A percentile compares a stretch with the other conserved stretches of the same genome.
Conservation (phyloP, 2,329 filamentous ascomycete genomes). For the Clonostachys sp. region DNA sequence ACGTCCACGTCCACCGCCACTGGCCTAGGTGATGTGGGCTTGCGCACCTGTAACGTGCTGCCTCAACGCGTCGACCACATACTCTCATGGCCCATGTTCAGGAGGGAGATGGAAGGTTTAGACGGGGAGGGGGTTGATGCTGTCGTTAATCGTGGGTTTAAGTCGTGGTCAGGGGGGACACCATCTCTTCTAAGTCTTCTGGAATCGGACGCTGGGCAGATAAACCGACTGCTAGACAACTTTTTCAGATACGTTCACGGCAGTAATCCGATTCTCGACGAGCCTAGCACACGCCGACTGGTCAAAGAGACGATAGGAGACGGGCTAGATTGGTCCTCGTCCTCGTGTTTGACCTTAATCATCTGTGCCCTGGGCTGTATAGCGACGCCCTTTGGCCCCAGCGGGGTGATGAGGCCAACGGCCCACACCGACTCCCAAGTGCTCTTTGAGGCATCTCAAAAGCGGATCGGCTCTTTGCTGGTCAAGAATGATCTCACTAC, state of each 20-base stretch:
- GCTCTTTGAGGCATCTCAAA: conserved; percentile 43
- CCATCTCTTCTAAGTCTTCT: conserved; percentile 1
- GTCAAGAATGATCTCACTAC: conserved; percentile 34
- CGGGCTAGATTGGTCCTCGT: conserved; percentile 36
- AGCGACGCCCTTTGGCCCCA: conserved; percentile 31
- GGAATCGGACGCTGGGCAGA: conserved; percentile 6
- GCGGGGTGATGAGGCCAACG: conserved; percentile 23
- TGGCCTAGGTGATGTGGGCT: neutral
- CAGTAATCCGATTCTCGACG: conserved; percentile 47
- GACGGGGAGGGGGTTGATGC: neutral
- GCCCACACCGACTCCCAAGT: conserved; percentile 30
- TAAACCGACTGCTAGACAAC: conserved; percentile 34
- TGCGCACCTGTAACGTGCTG: neutral
- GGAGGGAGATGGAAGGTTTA: neutral
- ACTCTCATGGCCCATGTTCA: neutral
- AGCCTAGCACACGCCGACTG: conserved; percentile 27
- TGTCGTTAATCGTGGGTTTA: neutral
- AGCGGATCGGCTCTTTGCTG: conserved; percentile 38
- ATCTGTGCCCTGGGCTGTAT: conserved; percentile 41
- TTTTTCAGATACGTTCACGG: conserved; percentile 45
- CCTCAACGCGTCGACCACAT: conserved; percentile 1
- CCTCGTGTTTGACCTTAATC: conserved; percentile 39
- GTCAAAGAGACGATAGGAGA: conserved; percentile 31
- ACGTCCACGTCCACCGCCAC: no score
- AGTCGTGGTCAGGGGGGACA: neutral